These are phyloP conservation scores for thale cress (Arabidopsis thaliana) DNA, from an alignment of 345 rosid species.

Conservation along the genomic window DNA sequence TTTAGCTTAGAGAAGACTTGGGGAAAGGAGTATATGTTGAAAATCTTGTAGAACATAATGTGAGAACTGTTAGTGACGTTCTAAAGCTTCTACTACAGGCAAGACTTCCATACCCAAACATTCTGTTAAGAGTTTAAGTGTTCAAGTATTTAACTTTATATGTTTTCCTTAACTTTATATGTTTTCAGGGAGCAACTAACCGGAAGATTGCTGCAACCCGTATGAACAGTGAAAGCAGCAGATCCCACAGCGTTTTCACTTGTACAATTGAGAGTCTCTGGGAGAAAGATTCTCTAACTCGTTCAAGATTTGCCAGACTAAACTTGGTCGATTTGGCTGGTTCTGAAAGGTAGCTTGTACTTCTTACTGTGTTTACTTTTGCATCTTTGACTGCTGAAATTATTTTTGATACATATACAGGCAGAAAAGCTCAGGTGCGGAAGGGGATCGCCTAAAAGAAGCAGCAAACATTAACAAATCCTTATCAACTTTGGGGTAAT, in stretches of 20 bases:
- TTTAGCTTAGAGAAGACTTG: constrained; percentile 93
- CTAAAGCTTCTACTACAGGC: constrained; percentile 80
- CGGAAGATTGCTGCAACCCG: constrained; percentile 87
- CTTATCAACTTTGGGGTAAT: constrained; percentile 92
- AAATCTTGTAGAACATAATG: constrained; percentile 77
- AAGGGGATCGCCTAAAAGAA: constrained; percentile 97
- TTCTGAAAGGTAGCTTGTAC: constrained; percentile 79
- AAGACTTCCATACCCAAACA: constrained; percentile 25
- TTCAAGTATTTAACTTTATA: constrained; percentile 26
- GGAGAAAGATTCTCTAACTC: constrained; percentile 87
- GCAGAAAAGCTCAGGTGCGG: constrained; percentile 98
- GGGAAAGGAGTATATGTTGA: constrained; percentile 89
- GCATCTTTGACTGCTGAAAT: constrained; percentile 27
- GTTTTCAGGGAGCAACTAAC: constrained; percentile 76
- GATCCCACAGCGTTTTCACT: constrained; percentile 97
- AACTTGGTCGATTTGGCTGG: constrained; percentile 98
- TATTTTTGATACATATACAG: constrained; percentile 49
- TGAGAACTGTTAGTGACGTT: constrained; percentile 72
- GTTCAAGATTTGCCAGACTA: constrained; percentile 85
- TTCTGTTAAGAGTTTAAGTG: constrained; percentile 33
- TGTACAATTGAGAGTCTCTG: constrained; percentile 88
- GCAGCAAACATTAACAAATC: constrained; percentile 97
- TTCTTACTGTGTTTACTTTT: neutral
- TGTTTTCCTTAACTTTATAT: neutral
- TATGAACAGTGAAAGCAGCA: constrained; percentile 97